Percentiles rank a stretch among this genome's conserved stretches.
Conservation (phyloP, 2,329 filamentous ascomycete genomes). For the Sporothrix dimorphospora region DNA sequence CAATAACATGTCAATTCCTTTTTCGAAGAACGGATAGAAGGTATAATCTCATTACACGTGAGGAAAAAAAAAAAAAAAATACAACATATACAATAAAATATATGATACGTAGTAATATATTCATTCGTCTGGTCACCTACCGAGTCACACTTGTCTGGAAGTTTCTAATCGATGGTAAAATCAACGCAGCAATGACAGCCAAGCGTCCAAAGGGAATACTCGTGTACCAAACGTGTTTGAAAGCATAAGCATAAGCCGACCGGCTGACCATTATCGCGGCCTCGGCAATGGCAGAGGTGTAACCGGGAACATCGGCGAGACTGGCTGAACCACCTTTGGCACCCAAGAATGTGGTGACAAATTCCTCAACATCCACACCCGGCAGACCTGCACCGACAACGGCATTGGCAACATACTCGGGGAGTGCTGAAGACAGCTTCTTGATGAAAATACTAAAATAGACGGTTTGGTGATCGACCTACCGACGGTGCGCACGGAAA, state of each 20-base stretch:
- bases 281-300: neutral
- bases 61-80: too few species aligned
- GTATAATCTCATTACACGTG: too few species aligned
- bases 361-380: neutral
- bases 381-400: neutral
- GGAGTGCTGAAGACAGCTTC: neutral
- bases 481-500: neutral
- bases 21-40: too few species aligned
- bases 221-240: constrained; percentile 3
- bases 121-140: too few species aligned
- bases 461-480: neutral
- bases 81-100: too few species aligned
- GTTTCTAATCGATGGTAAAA: neutral
- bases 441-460: neutral
- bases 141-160: constrained; percentile 5
- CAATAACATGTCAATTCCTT: too few species aligned
- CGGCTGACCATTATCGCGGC: neutral
- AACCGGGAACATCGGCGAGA: neutral
- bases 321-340: neutral
- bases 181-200: neutral
- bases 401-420: neutral
- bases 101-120: too few species aligned
- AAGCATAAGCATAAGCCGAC: neutral
- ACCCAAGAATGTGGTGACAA: neutral
- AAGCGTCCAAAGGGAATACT: constrained; percentile 3